A percentile compares a stretch with the other conserved stretches of the same genome.
Evolutionary conservation across 176 grass and related monocot species (phyloP).

Genomic region (Oryza australiensis): DNA sequence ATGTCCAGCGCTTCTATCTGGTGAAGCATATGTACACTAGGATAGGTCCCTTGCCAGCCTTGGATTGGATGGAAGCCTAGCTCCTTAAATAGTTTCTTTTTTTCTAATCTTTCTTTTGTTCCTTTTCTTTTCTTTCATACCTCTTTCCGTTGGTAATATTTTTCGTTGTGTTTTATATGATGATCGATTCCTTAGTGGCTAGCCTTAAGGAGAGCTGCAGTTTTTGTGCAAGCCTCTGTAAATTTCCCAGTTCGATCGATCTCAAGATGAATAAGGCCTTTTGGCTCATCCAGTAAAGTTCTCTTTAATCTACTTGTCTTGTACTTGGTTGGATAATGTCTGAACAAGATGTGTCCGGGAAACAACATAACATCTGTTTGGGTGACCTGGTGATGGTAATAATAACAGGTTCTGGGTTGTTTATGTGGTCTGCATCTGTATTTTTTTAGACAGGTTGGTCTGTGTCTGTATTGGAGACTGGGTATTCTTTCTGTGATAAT

Average conservation of each 20-base stretch:
- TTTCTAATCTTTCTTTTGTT: neutral
- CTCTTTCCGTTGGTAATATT: neutral
- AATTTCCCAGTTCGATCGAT: constrained; percentile 31
- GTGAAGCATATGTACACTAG: constrained; percentile 43
- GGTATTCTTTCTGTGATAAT: neutral
- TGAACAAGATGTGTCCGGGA: neutral
- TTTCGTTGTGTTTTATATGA: constrained; percentile 23
- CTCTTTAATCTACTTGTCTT: neutral
- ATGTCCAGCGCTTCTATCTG: neutral
- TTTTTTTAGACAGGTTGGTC: too few relatives aligned
- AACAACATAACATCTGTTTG: neutral
- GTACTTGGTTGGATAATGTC: neutral
- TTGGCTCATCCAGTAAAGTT: neutral
- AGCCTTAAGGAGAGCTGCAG: constrained; percentile 62
- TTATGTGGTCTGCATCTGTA: too few relatives aligned
- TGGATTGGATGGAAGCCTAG: constrained; percentile 41
- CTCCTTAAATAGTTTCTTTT: constrained; percentile 34
- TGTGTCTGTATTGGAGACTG: neutral
- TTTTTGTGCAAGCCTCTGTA: constrained; percentile 66
- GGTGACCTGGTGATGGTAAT: neutral
- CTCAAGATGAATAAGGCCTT: constrained; percentile 39
- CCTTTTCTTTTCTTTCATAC: neutral
- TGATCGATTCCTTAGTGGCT: constrained; percentile 37
- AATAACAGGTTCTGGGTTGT: too few relatives aligned
- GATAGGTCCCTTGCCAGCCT: constrained; percentile 36